Conservation (phyloP, 1,139 yeast species). For the Magnusiomyces ingens region DNA sequence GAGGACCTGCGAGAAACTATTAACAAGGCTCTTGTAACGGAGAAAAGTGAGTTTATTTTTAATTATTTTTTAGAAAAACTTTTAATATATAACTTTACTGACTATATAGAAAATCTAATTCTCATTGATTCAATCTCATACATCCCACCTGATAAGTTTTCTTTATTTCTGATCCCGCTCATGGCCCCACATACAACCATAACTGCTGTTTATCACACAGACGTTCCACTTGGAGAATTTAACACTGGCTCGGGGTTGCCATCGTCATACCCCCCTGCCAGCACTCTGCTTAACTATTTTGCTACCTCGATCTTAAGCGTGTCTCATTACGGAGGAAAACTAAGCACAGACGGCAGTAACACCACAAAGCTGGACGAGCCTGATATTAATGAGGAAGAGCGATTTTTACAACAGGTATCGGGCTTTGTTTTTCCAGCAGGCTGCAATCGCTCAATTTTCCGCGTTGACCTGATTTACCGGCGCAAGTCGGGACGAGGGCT, state of each 20-base stretch:
- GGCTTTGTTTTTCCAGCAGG: slow-evolving; percentile 45
- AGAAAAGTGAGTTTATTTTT: slow-evolving; percentile 17
- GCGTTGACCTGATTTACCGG: slow-evolving; percentile 52
- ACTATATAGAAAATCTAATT: slow-evolving; percentile 26
- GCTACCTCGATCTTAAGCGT: slow-evolving; percentile 68
- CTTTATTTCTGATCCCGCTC: slow-evolving; percentile 48
- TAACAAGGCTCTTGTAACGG: slow-evolving; percentile 15
- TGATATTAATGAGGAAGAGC: slow-evolving; percentile 41
- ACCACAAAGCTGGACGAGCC: slow-evolving; percentile 30
- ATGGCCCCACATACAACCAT: slow-evolving; percentile 50
- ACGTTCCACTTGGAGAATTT: slow-evolving; percentile 8
- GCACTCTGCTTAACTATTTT: slow-evolving; percentile 50
- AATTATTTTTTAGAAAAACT: too few relatives aligned
- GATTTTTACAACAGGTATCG: slow-evolving; percentile 33
- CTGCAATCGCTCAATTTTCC: slow-evolving; percentile 44
- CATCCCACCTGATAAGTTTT: slow-evolving; percentile 42
- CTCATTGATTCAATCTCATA: slow-evolving; percentile 68
- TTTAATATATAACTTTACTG: too few relatives aligned
- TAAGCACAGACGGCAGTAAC: too few relatives aligned
- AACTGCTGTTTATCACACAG: slow-evolving; percentile 52
- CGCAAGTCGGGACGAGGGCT: slow-evolving; percentile 81
- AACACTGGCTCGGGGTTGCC: slow-evolving; percentile 10
- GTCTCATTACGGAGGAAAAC: slow-evolving; percentile 15
- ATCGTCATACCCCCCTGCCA: slow-evolving; percentile 46
- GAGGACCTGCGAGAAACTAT: slow-evolving; percentile 13